A percentile compares a stretch with the other conserved stretches of the same genome.
Evolutionary conservation across 2,329 filamentous ascomycete genomes (phyloP).

Genomic region (Diaporthe ampelina): DNA sequence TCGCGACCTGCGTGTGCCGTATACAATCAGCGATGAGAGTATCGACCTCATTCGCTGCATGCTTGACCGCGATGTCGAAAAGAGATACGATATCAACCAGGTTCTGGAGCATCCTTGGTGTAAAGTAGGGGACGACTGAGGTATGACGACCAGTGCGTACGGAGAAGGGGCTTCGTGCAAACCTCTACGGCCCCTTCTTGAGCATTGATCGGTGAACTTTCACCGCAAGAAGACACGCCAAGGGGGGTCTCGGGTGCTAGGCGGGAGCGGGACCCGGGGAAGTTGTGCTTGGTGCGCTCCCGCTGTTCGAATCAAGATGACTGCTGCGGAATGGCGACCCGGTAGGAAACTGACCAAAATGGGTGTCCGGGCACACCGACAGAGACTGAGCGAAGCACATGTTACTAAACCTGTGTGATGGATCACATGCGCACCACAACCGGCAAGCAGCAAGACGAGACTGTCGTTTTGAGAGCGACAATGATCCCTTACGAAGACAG

Average conservation of each 20-base stretch:
- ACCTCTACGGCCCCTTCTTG: background rate
- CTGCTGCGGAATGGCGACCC: background rate
- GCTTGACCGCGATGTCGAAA: slow-evolving; percentile 90
- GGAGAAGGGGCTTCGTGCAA: background rate
- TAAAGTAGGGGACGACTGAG: slow-evolving; percentile 39
- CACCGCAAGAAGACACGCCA: background rate
- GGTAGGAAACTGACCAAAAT: background rate
- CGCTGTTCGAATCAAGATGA: background rate
- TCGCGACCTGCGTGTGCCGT: slow-evolving; percentile 91
- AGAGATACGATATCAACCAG: slow-evolving; percentile 86
- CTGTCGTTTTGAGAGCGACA: background rate
- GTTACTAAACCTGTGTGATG: background rate
- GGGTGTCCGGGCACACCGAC: background rate
- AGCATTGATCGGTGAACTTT: background rate
- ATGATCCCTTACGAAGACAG: slow-evolving; percentile 3
- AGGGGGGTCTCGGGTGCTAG: background rate
- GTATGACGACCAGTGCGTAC: background rate
- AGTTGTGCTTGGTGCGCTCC: background rate
- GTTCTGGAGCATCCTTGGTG: slow-evolving; percentile 93
- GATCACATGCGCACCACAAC: background rate
- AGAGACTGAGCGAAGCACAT: background rate
- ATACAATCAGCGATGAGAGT: slow-evolving; percentile 88
- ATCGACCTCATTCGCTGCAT: slow-evolving; percentile 93
- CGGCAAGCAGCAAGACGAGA: background rate
- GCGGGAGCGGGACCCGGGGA: too few species aligned